Percentiles rank a stretch among this genome's conserved stretches.
phyloP scores from a whole-genome alignment of 2,329 filamentous ascomycete genomes.

The Tolypocladium tundrense region DNA sequence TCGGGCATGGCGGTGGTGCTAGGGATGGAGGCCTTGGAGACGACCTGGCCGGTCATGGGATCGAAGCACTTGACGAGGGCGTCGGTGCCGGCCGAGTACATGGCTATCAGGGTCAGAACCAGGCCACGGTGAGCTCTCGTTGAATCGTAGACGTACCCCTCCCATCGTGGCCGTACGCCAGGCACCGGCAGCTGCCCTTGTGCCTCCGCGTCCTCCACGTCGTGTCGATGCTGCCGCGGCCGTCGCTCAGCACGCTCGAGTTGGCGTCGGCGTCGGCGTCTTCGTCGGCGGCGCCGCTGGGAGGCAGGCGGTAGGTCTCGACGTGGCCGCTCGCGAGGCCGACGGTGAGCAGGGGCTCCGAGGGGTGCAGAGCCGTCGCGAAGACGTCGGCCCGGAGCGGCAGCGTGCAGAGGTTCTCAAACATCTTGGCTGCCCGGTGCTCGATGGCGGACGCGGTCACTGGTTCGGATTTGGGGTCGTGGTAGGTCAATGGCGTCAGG shows the following conservation, averaged over 20 bases:
- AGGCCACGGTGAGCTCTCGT: background rate
- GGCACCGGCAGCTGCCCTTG: constrained; percentile 81
- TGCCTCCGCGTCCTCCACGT: constrained; percentile 82
- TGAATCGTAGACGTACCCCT: constrained; percentile 29
- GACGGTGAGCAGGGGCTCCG: constrained; percentile 73
- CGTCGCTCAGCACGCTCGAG: constrained; percentile 42
- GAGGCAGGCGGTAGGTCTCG: constrained; percentile 66
- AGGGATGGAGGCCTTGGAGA: constrained; percentile 74
- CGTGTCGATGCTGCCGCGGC: constrained; percentile 68
- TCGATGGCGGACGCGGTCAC: background rate
- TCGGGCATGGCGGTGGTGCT: constrained; percentile 45
- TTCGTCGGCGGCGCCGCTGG: constrained; percentile 38
- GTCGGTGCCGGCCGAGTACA: constrained; percentile 56
- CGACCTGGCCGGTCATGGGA: constrained; percentile 53
- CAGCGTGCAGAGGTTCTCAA: constrained; percentile 85
- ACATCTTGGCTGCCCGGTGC: constrained; percentile 42
- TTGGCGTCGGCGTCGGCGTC: constrained; percentile 42
- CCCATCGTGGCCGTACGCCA: constrained; percentile 74
- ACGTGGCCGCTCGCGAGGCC: constrained; percentile 81
- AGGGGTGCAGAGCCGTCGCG: constrained; percentile 75
- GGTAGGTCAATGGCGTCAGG: background rate
- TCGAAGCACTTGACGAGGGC: constrained; percentile 48
- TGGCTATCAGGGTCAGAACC: constrained; percentile 22
- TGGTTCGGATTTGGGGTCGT: background rate
- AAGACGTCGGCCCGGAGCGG: constrained; percentile 83